phyloP scores from a whole-genome alignment of 2,329 filamentous ascomycete genomes.

The Thermothelomyces thermophilus region DNA sequence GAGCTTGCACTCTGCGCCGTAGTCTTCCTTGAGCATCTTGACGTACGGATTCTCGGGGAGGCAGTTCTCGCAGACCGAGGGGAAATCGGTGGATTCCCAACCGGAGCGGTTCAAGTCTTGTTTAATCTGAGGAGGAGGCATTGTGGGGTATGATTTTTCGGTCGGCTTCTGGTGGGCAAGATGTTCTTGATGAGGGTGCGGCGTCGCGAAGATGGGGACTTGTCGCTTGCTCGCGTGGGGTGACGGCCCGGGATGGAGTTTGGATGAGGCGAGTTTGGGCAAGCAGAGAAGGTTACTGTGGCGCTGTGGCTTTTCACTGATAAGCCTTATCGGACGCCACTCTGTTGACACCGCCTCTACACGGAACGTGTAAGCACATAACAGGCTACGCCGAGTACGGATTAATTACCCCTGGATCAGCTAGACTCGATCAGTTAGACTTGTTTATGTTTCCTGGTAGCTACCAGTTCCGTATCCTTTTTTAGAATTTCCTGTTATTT shows the following conservation, averaged over 20 bases:
- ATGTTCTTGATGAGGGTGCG: neutral
- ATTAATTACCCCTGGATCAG: no score
- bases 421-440: no score
- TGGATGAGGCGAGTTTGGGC: neutral
- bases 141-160: conserved; percentile 30
- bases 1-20: conserved; percentile 78
- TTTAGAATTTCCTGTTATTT: no score
- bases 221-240: conserved; percentile 1
- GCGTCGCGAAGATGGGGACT: neutral
- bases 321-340: conserved; percentile 13
- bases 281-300: conserved; percentile 8
- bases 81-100: conserved; percentile 91
- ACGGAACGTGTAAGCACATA: no score
- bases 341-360: no score
- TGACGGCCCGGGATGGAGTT: neutral
- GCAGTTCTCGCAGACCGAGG: conserved; percentile 85
- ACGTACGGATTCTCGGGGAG: conserved; percentile 96
- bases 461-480: no score
- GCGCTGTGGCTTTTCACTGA: conserved; percentile 9
- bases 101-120: conserved; percentile 91
- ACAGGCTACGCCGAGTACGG: no score
- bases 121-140: conserved; percentile 90
- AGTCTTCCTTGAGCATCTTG: conserved; percentile 97
- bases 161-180: neutral
- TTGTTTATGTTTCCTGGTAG: no score